A percentile compares a stretch with the other conserved stretches of the same genome.
These are phyloP conservation scores for Ogataea thermomethanolica DNA, from an alignment of 805 yeast species.

Conservation along the genomic window DNA sequence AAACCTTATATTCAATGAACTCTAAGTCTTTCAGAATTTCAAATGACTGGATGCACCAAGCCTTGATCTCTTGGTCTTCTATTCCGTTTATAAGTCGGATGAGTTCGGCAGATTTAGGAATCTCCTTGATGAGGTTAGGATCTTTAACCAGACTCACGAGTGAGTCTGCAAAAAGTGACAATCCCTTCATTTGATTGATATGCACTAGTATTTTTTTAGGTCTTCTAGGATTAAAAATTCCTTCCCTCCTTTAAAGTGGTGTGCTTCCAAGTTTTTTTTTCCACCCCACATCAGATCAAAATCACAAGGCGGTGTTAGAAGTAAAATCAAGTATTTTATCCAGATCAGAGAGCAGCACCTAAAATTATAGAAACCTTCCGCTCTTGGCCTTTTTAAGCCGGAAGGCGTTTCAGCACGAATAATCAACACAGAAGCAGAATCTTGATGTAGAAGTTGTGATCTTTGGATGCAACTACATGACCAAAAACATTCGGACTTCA, in stretches of 20 bases:
- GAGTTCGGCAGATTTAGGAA: slow-evolving; percentile 39
- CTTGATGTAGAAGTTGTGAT: too few species aligned
- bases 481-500: too few species aligned
- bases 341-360: too few species aligned
- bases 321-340: neutral
- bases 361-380: too few species aligned
- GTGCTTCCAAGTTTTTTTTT: slow-evolving; percentile 2
- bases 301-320: slow-evolving; percentile 4
- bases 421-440: too few species aligned
- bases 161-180: slow-evolving; percentile 42
- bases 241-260: slow-evolving; percentile 7
- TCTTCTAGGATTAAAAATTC: neutral
- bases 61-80: slow-evolving; percentile 41
- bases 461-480: too few species aligned
- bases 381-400: too few species aligned
- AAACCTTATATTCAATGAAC: slow-evolving; percentile 42
- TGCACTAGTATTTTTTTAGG: neutral
- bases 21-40: slow-evolving; percentile 49
- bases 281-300: slow-evolving; percentile 4
- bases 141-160: slow-evolving; percentile 45
- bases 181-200: slow-evolving; percentile 24
- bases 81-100: slow-evolving; percentile 42
- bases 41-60: slow-evolving; percentile 46
- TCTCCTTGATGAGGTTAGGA: slow-evolving; percentile 42
- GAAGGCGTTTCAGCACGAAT: too few species aligned